Base-by-base conservation (phyloP, 2,329 filamentous ascomycete species). In the Fusarium sp. region DNA sequence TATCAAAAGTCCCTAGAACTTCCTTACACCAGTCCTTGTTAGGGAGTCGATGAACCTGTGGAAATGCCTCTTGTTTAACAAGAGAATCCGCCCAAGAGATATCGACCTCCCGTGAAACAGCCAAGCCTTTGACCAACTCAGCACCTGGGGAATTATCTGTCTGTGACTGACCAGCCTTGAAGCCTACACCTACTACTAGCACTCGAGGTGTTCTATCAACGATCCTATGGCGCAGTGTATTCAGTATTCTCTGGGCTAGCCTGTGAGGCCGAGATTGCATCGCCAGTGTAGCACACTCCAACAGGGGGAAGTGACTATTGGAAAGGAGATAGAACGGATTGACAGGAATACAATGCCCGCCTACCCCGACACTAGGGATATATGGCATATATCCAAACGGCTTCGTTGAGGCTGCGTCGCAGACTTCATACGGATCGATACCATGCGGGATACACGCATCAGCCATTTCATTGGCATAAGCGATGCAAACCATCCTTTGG, bases 401-500 rank as follows among this genome's bases (percentile, higher is more conserved):
- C 70, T 86, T 87, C 13, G 83, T 84, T 1, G 80, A 72, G 2
- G 85, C 84, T 1, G 84, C 84, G 4, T 69, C 62, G 55, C 80
- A 82, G 11, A 87, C 84, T 71, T 87, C 85, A 55, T 80, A 84
- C 2, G 83, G 80, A 57, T 87, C 80, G 44, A 87, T 85, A 24
- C 74, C 79, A 32, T 82, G 79, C 0, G 76, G 66, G 11, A 75
- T 52, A 64, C 84, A 86, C 4, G 85, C 84, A 61, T 86, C 83
- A 4, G 84, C 83, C 82, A 87, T 86, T 67, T 87, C 85, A 67
- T 87, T 87, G 58, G 81, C 84, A 65, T 83, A 87, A 2, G 85
- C 84, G 42, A 86, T 85, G 65, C 80, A 80, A n/a, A 87, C 76
- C 82, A 86, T 87, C 5, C 85, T 79, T 71, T 87, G 84, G 73